Conservation (phyloP, 805 yeast species). For the Metschnikowia aberdeeniae region DNA sequence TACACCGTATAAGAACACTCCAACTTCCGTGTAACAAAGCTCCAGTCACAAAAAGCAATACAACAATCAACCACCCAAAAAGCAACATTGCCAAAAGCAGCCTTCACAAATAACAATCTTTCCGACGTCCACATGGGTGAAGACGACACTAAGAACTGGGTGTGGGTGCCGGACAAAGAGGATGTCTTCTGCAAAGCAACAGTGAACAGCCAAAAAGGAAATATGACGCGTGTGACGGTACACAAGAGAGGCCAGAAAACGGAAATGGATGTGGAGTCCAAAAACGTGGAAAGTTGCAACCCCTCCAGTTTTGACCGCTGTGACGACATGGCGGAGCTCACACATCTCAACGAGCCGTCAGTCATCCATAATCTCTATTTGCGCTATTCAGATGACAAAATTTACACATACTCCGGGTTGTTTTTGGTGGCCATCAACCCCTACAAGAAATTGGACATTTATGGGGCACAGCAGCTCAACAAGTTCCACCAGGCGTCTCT, state of each 20-base stretch:
- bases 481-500: constrained; percentile 42
- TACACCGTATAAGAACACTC: not conserved
- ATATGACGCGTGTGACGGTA: constrained; percentile 35
- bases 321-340: constrained; percentile 92
- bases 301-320: constrained; percentile 89
- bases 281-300: constrained; percentile 61
- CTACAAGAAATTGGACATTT: constrained; percentile 69
- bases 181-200: constrained; percentile 59
- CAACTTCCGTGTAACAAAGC: not conserved
- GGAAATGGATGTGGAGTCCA: constrained; percentile 39
- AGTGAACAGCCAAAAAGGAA: constrained; percentile 42
- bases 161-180: constrained; percentile 70
- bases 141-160: constrained; percentile 49
- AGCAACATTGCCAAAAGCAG: no score
- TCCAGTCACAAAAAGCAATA: no score
- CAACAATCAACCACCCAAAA: no score
- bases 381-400: constrained; percentile 72
- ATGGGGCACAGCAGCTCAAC: constrained; percentile 54
- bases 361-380: constrained; percentile 80
- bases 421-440: constrained; percentile 96
- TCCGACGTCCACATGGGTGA: not conserved
- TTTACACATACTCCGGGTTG: constrained; percentile 92
- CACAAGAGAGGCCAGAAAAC: constrained; percentile 40
- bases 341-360: constrained; percentile 91
- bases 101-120: no score